Conservation (phyloP, 192 early-diverging fungal species). For the Diversispora eburnea region DNA sequence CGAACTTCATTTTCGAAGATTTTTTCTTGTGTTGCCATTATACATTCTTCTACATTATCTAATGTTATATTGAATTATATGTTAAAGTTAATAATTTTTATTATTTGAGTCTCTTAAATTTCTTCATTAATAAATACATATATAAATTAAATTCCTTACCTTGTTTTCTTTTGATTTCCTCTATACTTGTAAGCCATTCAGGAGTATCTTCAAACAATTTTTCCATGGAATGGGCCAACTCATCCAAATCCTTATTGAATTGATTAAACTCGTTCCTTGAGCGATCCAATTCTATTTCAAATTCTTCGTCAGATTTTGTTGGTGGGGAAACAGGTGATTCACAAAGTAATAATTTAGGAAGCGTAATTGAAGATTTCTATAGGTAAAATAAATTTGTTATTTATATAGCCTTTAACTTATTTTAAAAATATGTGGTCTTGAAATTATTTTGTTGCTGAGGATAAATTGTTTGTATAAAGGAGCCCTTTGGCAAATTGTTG, state of each 20-base stretch:
- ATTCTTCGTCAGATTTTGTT: neutral
- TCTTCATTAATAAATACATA: neutral
- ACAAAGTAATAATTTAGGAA: neutral
- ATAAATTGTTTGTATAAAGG: too few relatives aligned
- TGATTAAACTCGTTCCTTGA: slow-evolving; percentile 11
- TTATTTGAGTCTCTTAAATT: neutral
- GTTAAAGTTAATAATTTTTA: too few relatives aligned
- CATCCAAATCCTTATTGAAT: slow-evolving; percentile 27
- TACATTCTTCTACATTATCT: slow-evolving; percentile 29
- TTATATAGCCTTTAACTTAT: neutral
- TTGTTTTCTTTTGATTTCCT: slow-evolving; percentile 26
- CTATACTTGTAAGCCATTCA: slow-evolving; percentile 10
- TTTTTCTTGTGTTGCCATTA: slow-evolving; percentile 22
- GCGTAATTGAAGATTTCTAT: neutral
- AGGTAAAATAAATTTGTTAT: neutral
- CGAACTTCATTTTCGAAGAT: slow-evolving; percentile 12
- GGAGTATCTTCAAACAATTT: slow-evolving; percentile 16
- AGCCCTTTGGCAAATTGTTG: too few relatives aligned
- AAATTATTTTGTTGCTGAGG: too few relatives aligned
- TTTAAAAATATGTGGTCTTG: neutral
- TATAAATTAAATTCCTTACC: neutral
- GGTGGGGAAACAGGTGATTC: neutral
- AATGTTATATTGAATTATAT: neutral
- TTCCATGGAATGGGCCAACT: slow-evolving; percentile 10
- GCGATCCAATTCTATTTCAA: slow-evolving; percentile 15